Percentiles rank a stretch among this genome's conserved stretches.
These are phyloP conservation scores for Urostyla sp. DNA, from an alignment of 73 alveolate genomes.

Conservation along the genomic window DNA sequence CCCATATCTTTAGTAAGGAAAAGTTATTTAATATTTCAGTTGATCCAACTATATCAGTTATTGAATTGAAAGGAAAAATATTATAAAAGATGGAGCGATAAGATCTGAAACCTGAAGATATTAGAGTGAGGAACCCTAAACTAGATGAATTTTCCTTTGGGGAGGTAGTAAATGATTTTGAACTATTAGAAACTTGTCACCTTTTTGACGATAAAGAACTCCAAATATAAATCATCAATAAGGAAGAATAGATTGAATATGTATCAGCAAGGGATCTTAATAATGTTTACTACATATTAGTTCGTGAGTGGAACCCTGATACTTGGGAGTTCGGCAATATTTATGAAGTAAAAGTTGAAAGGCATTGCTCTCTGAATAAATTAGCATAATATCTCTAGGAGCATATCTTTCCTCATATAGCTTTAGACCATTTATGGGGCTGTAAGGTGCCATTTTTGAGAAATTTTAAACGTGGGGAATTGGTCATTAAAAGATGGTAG, in stretches of 20 bases:
- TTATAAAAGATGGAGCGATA: neutral
- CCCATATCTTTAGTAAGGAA: conserved; percentile 2
- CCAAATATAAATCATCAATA: conserved; percentile 8
- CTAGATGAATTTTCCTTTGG: conserved; percentile 49
- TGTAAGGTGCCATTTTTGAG: conserved; percentile 32
- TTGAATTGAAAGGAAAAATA: conserved; percentile 25
- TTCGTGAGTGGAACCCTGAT: conserved; percentile 63
- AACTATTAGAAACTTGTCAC: conserved; percentile 16
- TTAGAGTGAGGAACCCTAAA: conserved; percentile 44
- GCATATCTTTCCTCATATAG: conserved; percentile 51
- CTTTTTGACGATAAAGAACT: conserved; percentile 60
- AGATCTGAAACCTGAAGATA: conserved; percentile 5
- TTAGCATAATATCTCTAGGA: conserved; percentile 17
- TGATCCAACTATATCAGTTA: conserved; percentile 24
- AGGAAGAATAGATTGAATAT: conserved; percentile 28
- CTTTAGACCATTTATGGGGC: conserved; percentile 24
- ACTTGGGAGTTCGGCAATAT: conserved; percentile 59
- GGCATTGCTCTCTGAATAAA: conserved; percentile 6
- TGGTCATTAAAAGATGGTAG: conserved; percentile 59
- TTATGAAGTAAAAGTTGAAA: conserved; percentile 41
- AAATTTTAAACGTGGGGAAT: conserved; percentile 57
- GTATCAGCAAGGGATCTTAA: neutral
- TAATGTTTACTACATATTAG: conserved; percentile 35
- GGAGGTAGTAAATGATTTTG: conserved; percentile 25
- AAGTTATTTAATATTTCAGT: conserved; percentile 20